Evolutionary conservation across 2,329 filamentous ascomycete genomes (phyloP), one percentile per base, ranked within the genome.

Genomic region (Fusarium lateritium): DNA sequence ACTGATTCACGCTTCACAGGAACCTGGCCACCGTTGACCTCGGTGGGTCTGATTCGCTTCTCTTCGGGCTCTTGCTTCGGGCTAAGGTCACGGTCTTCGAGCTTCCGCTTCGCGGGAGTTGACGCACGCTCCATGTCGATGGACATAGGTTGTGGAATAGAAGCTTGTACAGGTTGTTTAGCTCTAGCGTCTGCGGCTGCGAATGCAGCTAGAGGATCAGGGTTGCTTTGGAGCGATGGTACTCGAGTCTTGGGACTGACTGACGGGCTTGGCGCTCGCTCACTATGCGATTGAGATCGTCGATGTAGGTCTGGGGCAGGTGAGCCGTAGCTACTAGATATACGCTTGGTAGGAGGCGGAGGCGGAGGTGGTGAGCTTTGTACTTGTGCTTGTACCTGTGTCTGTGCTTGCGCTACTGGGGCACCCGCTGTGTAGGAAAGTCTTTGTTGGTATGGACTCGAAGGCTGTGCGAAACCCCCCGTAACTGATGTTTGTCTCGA

Each of bases 201-300:
- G 14, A 73, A 58, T 21, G 67, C 65, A 42, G 69, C 60, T 21
- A 71, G 65, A 42, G 70, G 72, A 51, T 82, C 80, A 44, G 80
- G 73, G 72, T 78, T 84, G 75, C 79, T 84, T 60, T 81, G 82
- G 38, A 88, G 75, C 70, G 85, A 88, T 39, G 84, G 81, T 17
- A 90, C 81, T 67, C 87, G 84, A 36, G 92, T 94, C 80, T 93
- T 94, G 31, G 93, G 93, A 76, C 92, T 95, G 51, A 95, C 88
- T 75, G 92, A 94, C 54, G 91, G 78, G 76, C 90, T 93, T 50
- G 86, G 83, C 65, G 92, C 92, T 73, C 91, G 87, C 56, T 93
- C 91, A 67, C 85, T 85, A 49, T 85, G 84, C 43, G 86, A 85
- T 60, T 85, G 82, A 43, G 85, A 83, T 75, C 86, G 79, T 77